Evolutionary conservation across 371 early-diverging fungal species (phyloP), one percentile per base, ranked within the genome.

Genomic region (Quaeritorhiza haematococci): DNA sequence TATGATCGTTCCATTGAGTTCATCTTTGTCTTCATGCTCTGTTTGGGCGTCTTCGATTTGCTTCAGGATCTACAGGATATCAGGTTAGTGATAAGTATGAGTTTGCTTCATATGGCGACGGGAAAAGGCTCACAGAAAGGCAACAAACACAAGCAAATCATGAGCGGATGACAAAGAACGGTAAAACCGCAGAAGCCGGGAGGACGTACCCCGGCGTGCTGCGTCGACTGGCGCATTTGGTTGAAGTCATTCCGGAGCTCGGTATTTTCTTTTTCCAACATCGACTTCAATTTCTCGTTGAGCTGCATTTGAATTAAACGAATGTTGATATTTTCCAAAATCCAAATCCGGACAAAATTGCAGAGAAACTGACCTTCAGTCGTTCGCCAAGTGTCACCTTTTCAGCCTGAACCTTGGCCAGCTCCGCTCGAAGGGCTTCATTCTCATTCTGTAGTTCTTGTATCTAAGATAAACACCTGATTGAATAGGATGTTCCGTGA

Each of bases 21-120:
- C 80, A 43, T 79, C 80, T 53, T 66, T 66, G 27, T 71, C 71
- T 56, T 79, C 75, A 33, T 57, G 26, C 41, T 66, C 71, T n/a
- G 52, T 53, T 28, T 69, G 63, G 1, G 56, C 68, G 2, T 54
- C 59, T 29, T 70, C 63, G 24, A 69, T 33, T 44, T 71, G 56
- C 33, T 69, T 64, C 30, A 73, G 49, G 44, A 74, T 61, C 62
- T 73, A 30, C 23, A 26, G 35, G n/a, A n/a, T n/a, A n/a, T n/a
- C n/a, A n/a, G n/a, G n/a, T n/a, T n/a, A n/a, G n/a, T n/a, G n/a
- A n/a, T n/a, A n/a, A n/a, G n/a, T n/a, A n/a, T n/a, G n/a, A n/a
- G n/a, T n/a, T n/a, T n/a, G n/a, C n/a, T n/a, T n/a, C n/a, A n/a
- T n/a, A n/a, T n/a, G n/a, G n/a, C n/a, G n/a, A n/a, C n/a, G n/a